Conservation (phyloP, 2,329 filamentous ascomycete species). For the Claviceps maximensis region DNA sequence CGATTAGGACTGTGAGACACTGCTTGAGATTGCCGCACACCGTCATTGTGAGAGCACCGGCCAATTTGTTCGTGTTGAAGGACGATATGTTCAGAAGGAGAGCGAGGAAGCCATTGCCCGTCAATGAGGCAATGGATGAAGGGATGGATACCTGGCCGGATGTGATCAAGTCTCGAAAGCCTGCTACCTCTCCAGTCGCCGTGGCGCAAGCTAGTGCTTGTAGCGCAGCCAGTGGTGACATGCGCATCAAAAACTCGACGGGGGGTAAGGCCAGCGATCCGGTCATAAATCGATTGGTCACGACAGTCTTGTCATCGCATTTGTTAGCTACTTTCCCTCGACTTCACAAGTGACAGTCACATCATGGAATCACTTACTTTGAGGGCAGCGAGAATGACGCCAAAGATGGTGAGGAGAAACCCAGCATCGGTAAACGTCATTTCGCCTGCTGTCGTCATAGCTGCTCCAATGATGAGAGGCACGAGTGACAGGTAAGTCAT, state of each 20-base stretch:
- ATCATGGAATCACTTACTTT: slow-evolving; percentile 28
- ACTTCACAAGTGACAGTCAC: neutral
- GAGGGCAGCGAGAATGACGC: slow-evolving; percentile 38
- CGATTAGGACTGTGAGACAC: slow-evolving; percentile 40
- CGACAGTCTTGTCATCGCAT: slow-evolving; percentile 30
- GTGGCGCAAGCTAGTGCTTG: slow-evolving; percentile 40
- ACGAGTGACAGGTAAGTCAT: slow-evolving; percentile 46
- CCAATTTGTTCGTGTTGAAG: slow-evolving; percentile 44
- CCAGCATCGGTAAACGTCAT: slow-evolving; percentile 48
- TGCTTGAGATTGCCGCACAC: slow-evolving; percentile 48
- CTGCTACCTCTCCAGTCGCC: slow-evolving; percentile 37
- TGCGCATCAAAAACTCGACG: slow-evolving; percentile 47
- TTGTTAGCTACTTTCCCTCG: neutral
- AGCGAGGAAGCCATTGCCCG: slow-evolving; percentile 39
- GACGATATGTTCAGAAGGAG: slow-evolving; percentile 43
- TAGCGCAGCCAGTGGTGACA: slow-evolving; percentile 46
- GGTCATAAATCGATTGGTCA: slow-evolving; percentile 52
- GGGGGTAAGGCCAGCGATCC: slow-evolving; percentile 42
- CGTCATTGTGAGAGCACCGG: slow-evolving; percentile 45
- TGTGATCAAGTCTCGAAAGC: slow-evolving; percentile 24
- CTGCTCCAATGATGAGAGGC: slow-evolving; percentile 46
- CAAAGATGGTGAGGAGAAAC: slow-evolving; percentile 40
- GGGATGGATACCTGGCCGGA: slow-evolving; percentile 22
- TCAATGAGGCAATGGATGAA: slow-evolving; percentile 27
- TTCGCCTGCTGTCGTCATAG: slow-evolving; percentile 47